Evolutionary conservation across 2,329 filamentous ascomycete species (phyloP).

Genomic region (Chlorencoelia australis): DNA sequence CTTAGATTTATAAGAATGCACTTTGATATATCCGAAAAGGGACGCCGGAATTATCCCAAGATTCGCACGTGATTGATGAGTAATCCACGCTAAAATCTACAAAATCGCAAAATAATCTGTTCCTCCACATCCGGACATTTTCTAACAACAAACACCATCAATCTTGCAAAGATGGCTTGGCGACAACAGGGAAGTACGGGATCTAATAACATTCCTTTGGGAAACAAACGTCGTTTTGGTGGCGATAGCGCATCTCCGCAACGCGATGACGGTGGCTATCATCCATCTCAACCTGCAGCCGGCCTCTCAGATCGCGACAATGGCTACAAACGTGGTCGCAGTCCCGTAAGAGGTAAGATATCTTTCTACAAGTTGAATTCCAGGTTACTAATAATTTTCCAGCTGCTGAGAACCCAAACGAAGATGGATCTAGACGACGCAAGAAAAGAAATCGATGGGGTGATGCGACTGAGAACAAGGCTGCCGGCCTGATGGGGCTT

Average conservation of each 20-base stretch:
- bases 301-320: constrained; percentile 24
- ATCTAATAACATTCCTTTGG: constrained; percentile 95
- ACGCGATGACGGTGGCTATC: constrained; percentile 22
- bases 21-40: too few relatives aligned
- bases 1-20: too few relatives aligned
- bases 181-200: constrained; percentile 80
- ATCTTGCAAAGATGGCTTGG: constrained; percentile 47
- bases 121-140: too few relatives aligned
- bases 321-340: constrained; percentile 74
- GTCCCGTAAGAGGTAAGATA: constrained; percentile 66
- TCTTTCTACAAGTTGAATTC: neutral
- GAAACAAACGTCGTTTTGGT: constrained; percentile 71
- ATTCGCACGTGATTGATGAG: too few relatives aligned
- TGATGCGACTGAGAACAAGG: constrained; percentile 95
- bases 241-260: constrained; percentile 39
- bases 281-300: constrained; percentile 15
- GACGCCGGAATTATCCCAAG: neutral
- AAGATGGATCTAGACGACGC: constrained; percentile 73
- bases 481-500: constrained; percentile 92
- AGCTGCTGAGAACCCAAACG: constrained; percentile 23
- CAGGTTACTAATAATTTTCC: constrained; percentile 8
- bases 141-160: neutral
- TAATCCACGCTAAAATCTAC: too few relatives aligned
- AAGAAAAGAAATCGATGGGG: constrained; percentile 99
- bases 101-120: too few relatives aligned